phyloP scores from a whole-genome alignment of 805 yeast genomes.

The Starmerella scarabaei region DNA sequence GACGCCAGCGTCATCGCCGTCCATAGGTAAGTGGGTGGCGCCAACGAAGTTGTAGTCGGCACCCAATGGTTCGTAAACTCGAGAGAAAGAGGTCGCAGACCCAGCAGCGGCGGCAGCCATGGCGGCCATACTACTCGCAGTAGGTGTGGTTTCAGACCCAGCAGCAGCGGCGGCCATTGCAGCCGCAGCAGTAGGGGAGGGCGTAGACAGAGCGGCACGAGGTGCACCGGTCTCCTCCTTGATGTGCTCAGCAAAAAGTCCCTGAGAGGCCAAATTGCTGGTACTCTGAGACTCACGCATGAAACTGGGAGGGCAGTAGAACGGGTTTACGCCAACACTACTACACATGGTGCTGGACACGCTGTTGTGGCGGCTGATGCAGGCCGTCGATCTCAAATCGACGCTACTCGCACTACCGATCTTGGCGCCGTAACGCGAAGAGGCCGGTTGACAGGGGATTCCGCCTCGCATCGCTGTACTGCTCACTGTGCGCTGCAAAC shows the following conservation, averaged over 20 bases:
- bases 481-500: not conserved
- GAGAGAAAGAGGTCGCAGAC: not conserved
- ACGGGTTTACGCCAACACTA: constrained; percentile 29
- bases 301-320: constrained; percentile 26
- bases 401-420: constrained; percentile 1
- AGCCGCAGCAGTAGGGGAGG: not conserved
- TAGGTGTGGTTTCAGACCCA: not conserved
- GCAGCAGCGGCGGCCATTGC: constrained; percentile 6
- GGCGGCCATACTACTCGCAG: not conserved
- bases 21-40: not conserved
- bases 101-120: constrained; percentile 8
- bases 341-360: no score
- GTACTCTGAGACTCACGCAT: constrained; percentile 6
- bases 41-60: not conserved
- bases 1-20: constrained; percentile 4
- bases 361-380: not conserved
- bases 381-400: not conserved
- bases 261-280: not conserved
- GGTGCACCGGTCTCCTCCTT: no score
- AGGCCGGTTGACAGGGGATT: no score
- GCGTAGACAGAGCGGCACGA: no score
- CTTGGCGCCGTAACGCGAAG: not conserved
- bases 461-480: not conserved
- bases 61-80: not conserved
- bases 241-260: not conserved